Base-by-base conservation (phyloP, 1,284 basidiomycete species). In the Meripilus lineatus region DNA sequence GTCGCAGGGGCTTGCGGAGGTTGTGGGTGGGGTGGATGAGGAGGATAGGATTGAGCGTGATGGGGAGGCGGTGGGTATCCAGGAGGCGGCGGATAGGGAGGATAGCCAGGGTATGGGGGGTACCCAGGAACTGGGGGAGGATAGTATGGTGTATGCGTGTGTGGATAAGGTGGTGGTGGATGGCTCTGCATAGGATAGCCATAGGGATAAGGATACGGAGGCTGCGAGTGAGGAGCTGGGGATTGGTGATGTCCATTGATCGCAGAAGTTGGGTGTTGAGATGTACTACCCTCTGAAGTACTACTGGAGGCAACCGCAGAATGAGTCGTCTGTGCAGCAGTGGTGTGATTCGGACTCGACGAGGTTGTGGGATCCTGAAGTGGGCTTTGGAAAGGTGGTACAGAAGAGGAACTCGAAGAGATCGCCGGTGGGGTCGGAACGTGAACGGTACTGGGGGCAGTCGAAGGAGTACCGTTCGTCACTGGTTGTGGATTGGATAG, bases 121-220 rank as follows among this genome's bases (percentile, higher is more conserved):
- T 45, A 40, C 36, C 44, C 23, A 44, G 59, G 46, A 8, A 50
- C 50, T n/a, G n/a, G n/a, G 24, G 65, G 64, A 44, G 68, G 64
- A 49, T 81, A 84, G 53, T 81, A 84, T 0, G 82, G 74, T 1
- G 68, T 22, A 22, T 49, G 48, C 8, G 50, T 32, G 33, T 69
- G 67, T n/a, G 66, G 57, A 13, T n/a, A n/a, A 10, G 64, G 54
- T 38, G 65, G 59, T 28, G 52, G 52, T 10, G 55, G 46, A 22
- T 55, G 54, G 15, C 52, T 51, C 28, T 20, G 42, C 30, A 40
- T 18, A 37, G 48, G 43, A 43, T 55, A 62, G 30, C 55, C 58
- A 38, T 59, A 59, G 2, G 58, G 52, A 41, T 61, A 63, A 5
- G 59, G 57, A 45, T 65, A 63, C 7, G 59, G 56, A 3, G 53